Conservation (phyloP, 768 basidiomycete species). For the Leccinum sublutescens region DNA sequence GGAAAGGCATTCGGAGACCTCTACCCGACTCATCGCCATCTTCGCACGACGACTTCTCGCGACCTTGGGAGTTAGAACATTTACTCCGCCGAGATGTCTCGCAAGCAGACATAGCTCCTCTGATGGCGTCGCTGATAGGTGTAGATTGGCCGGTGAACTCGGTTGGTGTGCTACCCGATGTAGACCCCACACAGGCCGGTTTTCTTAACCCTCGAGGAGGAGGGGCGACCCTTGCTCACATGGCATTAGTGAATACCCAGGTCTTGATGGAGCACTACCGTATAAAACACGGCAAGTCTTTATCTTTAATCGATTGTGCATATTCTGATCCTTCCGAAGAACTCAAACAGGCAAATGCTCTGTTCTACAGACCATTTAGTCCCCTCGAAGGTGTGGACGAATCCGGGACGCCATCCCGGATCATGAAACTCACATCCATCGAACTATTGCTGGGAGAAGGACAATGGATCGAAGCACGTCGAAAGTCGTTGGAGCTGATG, state of each 20-base stretch:
- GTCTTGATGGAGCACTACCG: slow-evolving; percentile 76
- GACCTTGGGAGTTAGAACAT: slow-evolving; percentile 57
- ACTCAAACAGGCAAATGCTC: slow-evolving; percentile 53
- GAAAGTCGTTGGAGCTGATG: slow-evolving; percentile 51
- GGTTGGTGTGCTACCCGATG: slow-evolving; percentile 78
- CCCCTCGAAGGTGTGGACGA: slow-evolving; percentile 39
- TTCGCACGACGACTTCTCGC: slow-evolving; percentile 71
- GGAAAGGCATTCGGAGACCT: slow-evolving; percentile 72
- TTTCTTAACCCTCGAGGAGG: slow-evolving; percentile 50
- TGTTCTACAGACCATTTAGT: slow-evolving; percentile 64
- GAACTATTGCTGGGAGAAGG: slow-evolving; percentile 42
- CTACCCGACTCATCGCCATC: slow-evolving; percentile 50
- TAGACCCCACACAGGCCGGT: slow-evolving; percentile 57
- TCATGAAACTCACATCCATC: slow-evolving; percentile 39
- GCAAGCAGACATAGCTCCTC: slow-evolving; percentile 77
- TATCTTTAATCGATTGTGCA: background rate
- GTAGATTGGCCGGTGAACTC: slow-evolving; percentile 78
- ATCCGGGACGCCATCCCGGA: slow-evolving; percentile 35
- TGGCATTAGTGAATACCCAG: slow-evolving; percentile 63
- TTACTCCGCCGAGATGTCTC: slow-evolving; percentile 72
- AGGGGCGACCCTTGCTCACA: slow-evolving; percentile 49
- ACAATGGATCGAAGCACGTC: slow-evolving; percentile 50
- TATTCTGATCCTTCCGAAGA: slow-evolving; percentile 38
- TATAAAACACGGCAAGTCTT: slow-evolving; percentile 64
- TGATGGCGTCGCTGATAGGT: slow-evolving; percentile 76